phyloP scores from a whole-genome alignment of 106 monocot genomes.

The Dioscorea alata region DNA sequence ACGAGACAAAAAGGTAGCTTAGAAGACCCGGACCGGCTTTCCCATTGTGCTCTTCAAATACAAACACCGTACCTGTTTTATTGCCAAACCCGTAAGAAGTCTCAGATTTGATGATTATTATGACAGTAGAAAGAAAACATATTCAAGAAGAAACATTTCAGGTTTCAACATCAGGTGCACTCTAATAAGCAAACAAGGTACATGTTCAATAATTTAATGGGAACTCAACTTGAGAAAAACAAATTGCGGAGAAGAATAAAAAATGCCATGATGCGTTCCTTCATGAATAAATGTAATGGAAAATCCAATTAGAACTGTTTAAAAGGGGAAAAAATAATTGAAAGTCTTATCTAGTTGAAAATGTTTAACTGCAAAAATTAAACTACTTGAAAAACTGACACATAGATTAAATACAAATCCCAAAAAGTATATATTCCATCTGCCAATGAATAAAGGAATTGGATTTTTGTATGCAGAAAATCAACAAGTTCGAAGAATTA shows the following conservation, averaged over 20 bases:
- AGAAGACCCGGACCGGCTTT: slow-evolving; percentile 50
- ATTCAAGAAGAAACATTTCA: neutral
- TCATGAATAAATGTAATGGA: too few relatives aligned
- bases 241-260: neutral
- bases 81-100: neutral
- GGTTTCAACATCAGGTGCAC: neutral
- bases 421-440: neutral
- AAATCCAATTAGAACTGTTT: too few relatives aligned
- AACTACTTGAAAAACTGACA: neutral
- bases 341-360: too few relatives aligned
- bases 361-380: too few relatives aligned
- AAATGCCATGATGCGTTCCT: too few relatives aligned
- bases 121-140: neutral
- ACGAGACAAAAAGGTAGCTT: neutral
- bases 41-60: slow-evolving; percentile 76
- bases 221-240: neutral
- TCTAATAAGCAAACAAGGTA: neutral
- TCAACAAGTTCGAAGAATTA: too few relatives aligned
- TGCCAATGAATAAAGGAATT: neutral
- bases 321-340: too few relatives aligned
- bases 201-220: neutral
- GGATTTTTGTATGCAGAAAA: neutral
- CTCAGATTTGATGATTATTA: neutral
- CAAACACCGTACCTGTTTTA: slow-evolving; percentile 52
- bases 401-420: neutral